Percentiles rank a stretch among this genome's conserved stretches.
These are phyloP conservation scores for Marasmius fiardii DNA, from an alignment of 1,284 basidiomycete species.

Conservation along the genomic window DNA sequence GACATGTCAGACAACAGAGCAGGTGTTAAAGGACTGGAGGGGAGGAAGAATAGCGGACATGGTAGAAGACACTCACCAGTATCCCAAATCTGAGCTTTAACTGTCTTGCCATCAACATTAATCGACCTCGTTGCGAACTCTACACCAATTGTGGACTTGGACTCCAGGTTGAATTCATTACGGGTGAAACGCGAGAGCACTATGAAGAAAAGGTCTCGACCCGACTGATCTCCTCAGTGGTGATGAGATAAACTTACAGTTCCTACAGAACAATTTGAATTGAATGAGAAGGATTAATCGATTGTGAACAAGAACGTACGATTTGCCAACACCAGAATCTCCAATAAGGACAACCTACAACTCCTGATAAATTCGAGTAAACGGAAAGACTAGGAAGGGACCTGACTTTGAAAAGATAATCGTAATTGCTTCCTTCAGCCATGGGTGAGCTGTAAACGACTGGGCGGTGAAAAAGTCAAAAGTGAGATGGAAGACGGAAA, in stretches of 20 bases:
- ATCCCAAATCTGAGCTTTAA: slow-evolving; percentile 99
- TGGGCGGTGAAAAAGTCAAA: slow-evolving; percentile 9
- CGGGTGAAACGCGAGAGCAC: slow-evolving; percentile 96
- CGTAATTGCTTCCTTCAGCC: slow-evolving; percentile 90
- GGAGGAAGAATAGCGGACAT: background rate
- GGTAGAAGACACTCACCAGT: slow-evolving; percentile 60
- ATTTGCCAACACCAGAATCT: slow-evolving; percentile 99
- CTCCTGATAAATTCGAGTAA: slow-evolving; percentile 10
- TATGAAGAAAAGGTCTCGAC: slow-evolving; percentile 22
- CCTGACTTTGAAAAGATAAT: slow-evolving; percentile 92
- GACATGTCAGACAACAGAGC: background rate
- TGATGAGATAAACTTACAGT: slow-evolving; percentile 27
- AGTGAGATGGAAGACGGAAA: slow-evolving; percentile 2
- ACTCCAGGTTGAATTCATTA: slow-evolving; percentile 99
- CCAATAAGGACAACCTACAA: slow-evolving; percentile 93
- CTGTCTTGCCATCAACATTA: slow-evolving; percentile 92
- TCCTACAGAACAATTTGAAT: slow-evolving; percentile 25
- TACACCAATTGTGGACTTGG: slow-evolving; percentile 98
- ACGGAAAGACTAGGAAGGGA: slow-evolving; percentile 6
- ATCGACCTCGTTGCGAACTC: slow-evolving; percentile 98
- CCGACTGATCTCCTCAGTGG: background rate
- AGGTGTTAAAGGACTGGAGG: background rate
- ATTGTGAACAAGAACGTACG: slow-evolving; percentile 49
- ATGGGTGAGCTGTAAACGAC: slow-evolving; percentile 36
- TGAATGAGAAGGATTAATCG: slow-evolving; percentile 19